phyloP scores from a whole-genome alignment of 169 alveolate genomes.

The Cystoisospora suis region DNA sequence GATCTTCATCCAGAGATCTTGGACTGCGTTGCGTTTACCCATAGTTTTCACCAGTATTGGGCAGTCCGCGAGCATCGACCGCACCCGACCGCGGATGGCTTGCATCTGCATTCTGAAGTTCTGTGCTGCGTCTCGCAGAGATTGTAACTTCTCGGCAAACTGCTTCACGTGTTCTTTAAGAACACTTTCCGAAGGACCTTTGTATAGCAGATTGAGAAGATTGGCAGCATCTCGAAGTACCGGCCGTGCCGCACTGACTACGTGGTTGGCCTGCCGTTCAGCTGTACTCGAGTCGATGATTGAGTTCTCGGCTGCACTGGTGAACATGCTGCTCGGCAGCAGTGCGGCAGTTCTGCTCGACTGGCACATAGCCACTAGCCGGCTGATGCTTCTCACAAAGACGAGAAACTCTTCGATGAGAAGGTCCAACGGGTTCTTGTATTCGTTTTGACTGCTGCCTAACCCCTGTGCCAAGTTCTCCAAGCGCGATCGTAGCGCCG shows the following conservation, averaged over 20 bases:
- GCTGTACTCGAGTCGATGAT: not conserved
- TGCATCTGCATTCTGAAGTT: not conserved
- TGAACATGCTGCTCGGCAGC: too few relatives aligned
- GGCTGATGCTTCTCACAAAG: too few relatives aligned
- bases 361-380: too few relatives aligned
- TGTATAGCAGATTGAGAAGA: not conserved
- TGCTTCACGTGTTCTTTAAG: not conserved
- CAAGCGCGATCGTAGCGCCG: too few relatives aligned
- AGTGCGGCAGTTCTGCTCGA: too few relatives aligned
- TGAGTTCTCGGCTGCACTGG: too few relatives aligned
- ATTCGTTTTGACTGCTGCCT: too few relatives aligned
- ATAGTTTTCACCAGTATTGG: not conserved
- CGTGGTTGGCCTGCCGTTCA: not conserved
- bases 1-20: not conserved
- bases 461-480: too few relatives aligned
- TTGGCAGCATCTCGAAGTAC: slow-evolving; percentile 1
- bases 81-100: not conserved
- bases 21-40: not conserved
- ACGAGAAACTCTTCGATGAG: too few relatives aligned
- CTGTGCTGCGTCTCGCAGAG: not conserved
- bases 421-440: too few relatives aligned
- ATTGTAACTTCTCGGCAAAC: not conserved
- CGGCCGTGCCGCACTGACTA: not conserved
- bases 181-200: not conserved
- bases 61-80: not conserved